Evolutionary conservation across 495 filamentous ascomycete species (phyloP).

Genomic region (Astrocystis sublimbata): DNA sequence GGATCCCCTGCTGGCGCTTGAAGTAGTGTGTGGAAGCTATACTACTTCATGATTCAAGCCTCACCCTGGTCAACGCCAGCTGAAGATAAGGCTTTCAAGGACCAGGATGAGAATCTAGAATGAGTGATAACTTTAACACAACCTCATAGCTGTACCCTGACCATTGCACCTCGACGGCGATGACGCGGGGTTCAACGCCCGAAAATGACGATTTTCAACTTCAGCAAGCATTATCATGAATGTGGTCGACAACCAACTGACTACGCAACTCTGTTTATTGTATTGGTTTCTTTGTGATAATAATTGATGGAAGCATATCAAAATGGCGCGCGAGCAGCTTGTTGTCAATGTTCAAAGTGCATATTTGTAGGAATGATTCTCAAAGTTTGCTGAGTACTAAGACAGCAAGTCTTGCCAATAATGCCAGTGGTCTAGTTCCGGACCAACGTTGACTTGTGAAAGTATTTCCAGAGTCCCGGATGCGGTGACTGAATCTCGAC

Average conservation of each 20-base stretch:
- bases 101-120: background rate
- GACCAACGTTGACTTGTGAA: background rate
- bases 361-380: no score
- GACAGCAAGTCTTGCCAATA: background rate
- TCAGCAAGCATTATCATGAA: no score
- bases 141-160: background rate
- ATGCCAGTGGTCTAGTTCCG: background rate
- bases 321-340: no score
- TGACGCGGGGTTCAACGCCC: background rate
- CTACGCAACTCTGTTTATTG: no score
- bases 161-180: background rate
- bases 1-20: slow-evolving; percentile 16
- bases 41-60: background rate
- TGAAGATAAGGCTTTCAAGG: slow-evolving; percentile 3
- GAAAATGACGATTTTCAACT: background rate
- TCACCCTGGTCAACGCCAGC: background rate
- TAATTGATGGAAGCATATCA: no score
- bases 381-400: background rate
- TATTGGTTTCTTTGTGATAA: no score
- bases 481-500: slow-evolving; percentile 5
- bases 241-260: no score
- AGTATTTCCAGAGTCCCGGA: background rate
- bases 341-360: no score
- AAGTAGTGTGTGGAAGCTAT: background rate
- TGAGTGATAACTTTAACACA: slow-evolving; percentile 18